Evolutionary conservation across 139 green algal genomes (phyloP), one percentile per base, ranked within the genome.

Genomic region (Picochlorum sp.): DNA sequence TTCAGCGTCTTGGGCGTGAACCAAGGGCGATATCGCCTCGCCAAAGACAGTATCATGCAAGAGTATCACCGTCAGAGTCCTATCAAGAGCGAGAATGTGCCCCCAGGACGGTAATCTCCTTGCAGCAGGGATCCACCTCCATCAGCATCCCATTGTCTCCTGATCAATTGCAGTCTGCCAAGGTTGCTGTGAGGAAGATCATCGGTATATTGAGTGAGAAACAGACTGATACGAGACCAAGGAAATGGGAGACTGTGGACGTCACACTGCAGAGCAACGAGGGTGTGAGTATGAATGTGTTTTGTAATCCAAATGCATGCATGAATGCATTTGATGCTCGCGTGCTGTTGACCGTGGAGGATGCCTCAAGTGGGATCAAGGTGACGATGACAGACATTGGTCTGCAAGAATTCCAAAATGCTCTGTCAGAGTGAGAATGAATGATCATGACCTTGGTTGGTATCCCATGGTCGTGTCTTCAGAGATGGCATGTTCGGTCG

Each of bases 221-320:
- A 59, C 83, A 90, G 57, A 59, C 68, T 38, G 83, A 80, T 49
- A 74, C 85, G 50, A 56, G 73, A 14, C 83, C 83, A 3, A 75
- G 82, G 69, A 63, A 80, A 4, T 87, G 65, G 70, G 60, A 76
- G n/a, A 62, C 67, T 26, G 81, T 90, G 78, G 77, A 86, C 60
- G 84, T 71, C 37, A 64, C 44, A 23, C 58, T 64, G 16, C 57
- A 69, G 64, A 41, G 64, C 54, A 50, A 65, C 3, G 75, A 75
- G 28, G 2, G 84, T 1, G 50, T 70, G 37, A 61, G 49, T 24
- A 57, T 89, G 11, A 69, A 90, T 67, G 49, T 91, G 11, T 81
- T 89, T 24, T 93, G 86, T 83, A 93, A 93, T 69, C 85, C 86
- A 45, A 93, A 93, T 60, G 80, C 78, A 1, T 68, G 85, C 65